Percentiles rank a stretch among this genome's conserved stretches.
phyloP scores from a whole-genome alignment of 805 yeast genomes.

The Candida andamanensis region DNA sequence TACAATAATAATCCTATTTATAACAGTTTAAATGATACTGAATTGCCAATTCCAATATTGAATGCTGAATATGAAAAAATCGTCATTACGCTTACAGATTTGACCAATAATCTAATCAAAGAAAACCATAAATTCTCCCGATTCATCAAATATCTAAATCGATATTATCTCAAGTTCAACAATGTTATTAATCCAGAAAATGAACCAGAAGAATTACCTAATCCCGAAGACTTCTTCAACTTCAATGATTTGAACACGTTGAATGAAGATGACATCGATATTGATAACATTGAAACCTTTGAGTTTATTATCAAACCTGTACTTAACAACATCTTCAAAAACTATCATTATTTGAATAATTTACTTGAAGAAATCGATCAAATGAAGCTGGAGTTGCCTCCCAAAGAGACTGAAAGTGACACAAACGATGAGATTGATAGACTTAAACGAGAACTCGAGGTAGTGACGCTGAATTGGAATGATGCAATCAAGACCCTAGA shows the following conservation, averaged over 20 bases:
- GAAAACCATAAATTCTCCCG: constrained; percentile 34
- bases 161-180: constrained; percentile 24
- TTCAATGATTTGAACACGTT: constrained; percentile 3
- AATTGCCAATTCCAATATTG: constrained; percentile 12
- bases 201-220: constrained; percentile 14
- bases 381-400: neutral
- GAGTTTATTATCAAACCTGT: constrained; percentile 31
- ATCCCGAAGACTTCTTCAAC: constrained; percentile 24
- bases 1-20: constrained; percentile 30
- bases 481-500: constrained; percentile 36
- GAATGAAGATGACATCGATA: constrained; percentile 16
- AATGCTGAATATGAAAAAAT: constrained; percentile 27
- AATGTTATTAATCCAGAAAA: constrained; percentile 6
- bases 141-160: constrained; percentile 23
- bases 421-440: constrained; percentile 5
- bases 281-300: constrained; percentile 32
- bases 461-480: constrained; percentile 31
- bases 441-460: constrained; percentile 28
- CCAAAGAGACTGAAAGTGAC: neutral
- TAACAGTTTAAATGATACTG: constrained; percentile 16
- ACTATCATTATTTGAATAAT: constrained; percentile 27
- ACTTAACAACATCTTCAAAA: constrained; percentile 27
- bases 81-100: constrained; percentile 27
- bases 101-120: constrained; percentile 29
- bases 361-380: constrained; percentile 10